Percentiles rank a stretch among this genome's conserved stretches.
Conservation (phyloP, 176 grass and related monocot genomes). For the Tuctoria greenei region DNA sequence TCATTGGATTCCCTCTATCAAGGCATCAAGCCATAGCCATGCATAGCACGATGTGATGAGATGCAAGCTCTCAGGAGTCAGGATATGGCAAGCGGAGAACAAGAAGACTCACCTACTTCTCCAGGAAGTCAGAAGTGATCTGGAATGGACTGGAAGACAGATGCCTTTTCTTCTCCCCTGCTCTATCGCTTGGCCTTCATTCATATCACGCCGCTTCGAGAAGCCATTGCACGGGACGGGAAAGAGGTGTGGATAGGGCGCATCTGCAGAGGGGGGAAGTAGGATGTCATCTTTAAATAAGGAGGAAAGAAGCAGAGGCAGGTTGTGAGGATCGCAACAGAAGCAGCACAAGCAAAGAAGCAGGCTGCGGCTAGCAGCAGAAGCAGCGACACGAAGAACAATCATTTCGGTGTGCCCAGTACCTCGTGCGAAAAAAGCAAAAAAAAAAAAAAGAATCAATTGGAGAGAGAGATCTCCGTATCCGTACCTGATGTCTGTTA, state of each 20-base stretch:
- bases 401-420: constrained; percentile 27
- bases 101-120: background rate
- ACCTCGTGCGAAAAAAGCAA: background rate
- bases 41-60: constrained; percentile 16
- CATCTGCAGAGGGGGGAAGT: constrained; percentile 7
- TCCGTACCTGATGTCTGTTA: constrained; percentile 19
- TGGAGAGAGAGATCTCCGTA: constrained; percentile 9
- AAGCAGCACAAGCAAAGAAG: no score
- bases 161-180: constrained; percentile 21
- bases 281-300: constrained; percentile 39
- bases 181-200: background rate
- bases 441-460: background rate
- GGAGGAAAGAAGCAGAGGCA: background rate
- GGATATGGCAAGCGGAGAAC: constrained; percentile 9
- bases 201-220: background rate
- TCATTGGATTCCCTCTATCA: background rate
- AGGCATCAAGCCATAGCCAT: background rate
- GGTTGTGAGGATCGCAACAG: constrained; percentile 15
- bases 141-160: constrained; percentile 1
- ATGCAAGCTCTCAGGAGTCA: background rate
- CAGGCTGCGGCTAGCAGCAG: constrained; percentile 18
- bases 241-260: background rate
- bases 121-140: background rate
- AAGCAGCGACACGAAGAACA: constrained; percentile 18
- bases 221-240: constrained; percentile 29